phyloP scores from a whole-genome alignment of 371 early-diverging fungal species.

The Encephalitozoon intestinalis region DNA sequence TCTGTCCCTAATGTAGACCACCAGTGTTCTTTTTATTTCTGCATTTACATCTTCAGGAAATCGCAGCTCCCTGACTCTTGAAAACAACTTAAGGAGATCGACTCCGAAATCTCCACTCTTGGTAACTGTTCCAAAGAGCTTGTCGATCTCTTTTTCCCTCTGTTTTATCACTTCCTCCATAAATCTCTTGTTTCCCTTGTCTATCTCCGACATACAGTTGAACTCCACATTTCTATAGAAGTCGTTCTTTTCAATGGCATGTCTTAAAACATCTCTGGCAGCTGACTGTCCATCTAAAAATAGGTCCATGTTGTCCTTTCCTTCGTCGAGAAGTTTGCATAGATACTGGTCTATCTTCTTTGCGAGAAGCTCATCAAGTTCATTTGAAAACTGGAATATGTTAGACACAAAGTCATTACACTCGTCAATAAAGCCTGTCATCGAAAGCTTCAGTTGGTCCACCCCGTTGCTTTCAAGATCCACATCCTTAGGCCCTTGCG shows the following conservation, averaged over 20 bases:
- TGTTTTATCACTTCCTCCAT: neutral
- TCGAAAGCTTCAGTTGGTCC: neutral
- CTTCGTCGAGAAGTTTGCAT: neutral
- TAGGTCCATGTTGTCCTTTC: neutral
- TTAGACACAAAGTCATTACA: slow-evolving; percentile 7
- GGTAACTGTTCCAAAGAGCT: neutral
- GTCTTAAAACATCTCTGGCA: neutral
- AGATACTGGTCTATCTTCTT: slow-evolving; percentile 24
- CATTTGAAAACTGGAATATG: slow-evolving; percentile 16
- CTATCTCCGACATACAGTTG: neutral
- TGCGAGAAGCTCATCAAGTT: slow-evolving; percentile 41
- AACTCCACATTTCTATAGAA: neutral
- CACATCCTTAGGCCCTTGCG: neutral
- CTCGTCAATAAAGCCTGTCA: slow-evolving; percentile 21
- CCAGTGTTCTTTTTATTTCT: neutral
- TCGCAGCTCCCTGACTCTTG: neutral
- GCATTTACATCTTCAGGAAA: neutral
- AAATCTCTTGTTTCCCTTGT: neutral
- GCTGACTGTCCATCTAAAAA: neutral
- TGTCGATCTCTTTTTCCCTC: neutral
- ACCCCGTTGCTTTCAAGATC: neutral
- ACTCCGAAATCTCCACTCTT: neutral
- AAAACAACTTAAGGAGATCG: neutral
- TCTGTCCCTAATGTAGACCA: neutral
- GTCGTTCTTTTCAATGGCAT: neutral